phyloP scores from a whole-genome alignment of 495 filamentous ascomycete genomes.

The Aspergillus homomorphus region DNA sequence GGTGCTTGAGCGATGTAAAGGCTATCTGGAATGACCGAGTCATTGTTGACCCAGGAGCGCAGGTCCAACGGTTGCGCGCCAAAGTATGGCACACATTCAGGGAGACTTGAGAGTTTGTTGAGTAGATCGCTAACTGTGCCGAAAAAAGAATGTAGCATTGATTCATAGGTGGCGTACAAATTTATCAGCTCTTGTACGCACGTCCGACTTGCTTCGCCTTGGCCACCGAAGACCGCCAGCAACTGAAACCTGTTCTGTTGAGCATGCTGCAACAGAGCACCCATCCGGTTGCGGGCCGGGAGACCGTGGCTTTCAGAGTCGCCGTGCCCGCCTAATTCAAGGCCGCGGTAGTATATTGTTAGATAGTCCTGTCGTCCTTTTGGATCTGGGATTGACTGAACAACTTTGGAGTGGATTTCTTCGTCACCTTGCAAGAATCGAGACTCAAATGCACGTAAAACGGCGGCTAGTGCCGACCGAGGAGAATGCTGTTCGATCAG shows the following conservation, averaged over 20 bases:
- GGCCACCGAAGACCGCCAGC: conserved; percentile 27
- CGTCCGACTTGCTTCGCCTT: conserved; percentile 22
- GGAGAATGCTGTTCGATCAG: conserved; percentile 8
- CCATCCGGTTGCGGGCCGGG: not conserved
- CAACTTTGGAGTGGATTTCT: conserved; percentile 24
- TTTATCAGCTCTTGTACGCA: conserved; percentile 22
- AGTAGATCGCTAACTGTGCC: conserved; percentile 17
- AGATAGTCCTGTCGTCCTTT: conserved; percentile 14
- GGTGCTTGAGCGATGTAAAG: conserved; percentile 26
- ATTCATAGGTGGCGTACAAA: conserved; percentile 20
- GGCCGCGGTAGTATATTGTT: conserved; percentile 17
- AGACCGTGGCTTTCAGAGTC: not conserved
- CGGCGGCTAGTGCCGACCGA: not conserved
- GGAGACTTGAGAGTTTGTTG: conserved; percentile 10
- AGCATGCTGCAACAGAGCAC: conserved; percentile 18
- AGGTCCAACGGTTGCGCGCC: conserved; percentile 17
- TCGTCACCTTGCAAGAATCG: conserved; percentile 17
- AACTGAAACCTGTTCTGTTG: conserved; percentile 15
- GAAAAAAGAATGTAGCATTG: conserved; percentile 17
- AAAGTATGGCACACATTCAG: conserved; percentile 12
- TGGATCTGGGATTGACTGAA: not conserved
- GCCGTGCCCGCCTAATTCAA: conserved; percentile 3
- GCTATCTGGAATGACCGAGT: conserved; percentile 11
- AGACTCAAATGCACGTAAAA: conserved; percentile 10
- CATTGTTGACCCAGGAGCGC: conserved; percentile 22